Percentiles rank a stretch among this genome's conserved stretches.
Evolutionary conservation across 352 stramenopile species (phyloP).

Genomic region (Globisporangium megalacanthum): DNA sequence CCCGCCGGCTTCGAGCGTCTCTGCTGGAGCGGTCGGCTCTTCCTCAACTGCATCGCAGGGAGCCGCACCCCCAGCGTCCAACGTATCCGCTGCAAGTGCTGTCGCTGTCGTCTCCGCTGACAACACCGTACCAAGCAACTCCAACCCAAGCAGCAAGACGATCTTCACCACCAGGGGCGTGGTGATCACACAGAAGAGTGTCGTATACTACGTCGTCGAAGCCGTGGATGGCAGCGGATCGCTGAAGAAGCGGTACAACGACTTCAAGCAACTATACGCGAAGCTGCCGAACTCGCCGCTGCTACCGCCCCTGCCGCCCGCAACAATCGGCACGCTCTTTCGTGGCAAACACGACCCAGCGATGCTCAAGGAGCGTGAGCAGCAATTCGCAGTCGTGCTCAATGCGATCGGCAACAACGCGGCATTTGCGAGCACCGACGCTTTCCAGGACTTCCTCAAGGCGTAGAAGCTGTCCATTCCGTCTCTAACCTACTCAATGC

Average conservation of each 20-base stretch:
- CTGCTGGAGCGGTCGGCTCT: slow-evolving; percentile 1
- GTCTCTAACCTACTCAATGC: neutral
- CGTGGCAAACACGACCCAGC: slow-evolving; percentile 53
- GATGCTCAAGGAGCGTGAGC: slow-evolving; percentile 58
- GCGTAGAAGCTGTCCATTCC: neutral
- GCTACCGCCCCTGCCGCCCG: slow-evolving; percentile 51
- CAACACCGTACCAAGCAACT: neutral
- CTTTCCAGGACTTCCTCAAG: slow-evolving; percentile 57
- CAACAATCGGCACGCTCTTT: slow-evolving; percentile 39
- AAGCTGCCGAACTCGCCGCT: slow-evolving; percentile 22
- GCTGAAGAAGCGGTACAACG: slow-evolving; percentile 75
- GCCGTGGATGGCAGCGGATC: slow-evolving; percentile 21
- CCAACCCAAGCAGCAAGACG: slow-evolving; percentile 14
- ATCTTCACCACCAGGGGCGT: slow-evolving; percentile 43
- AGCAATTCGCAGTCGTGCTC: slow-evolving; percentile 52
- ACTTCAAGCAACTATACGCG: slow-evolving; percentile 72
- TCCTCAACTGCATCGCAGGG: slow-evolving; percentile 13
- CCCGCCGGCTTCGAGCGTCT: slow-evolving; percentile 18
- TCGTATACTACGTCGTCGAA: slow-evolving; percentile 71
- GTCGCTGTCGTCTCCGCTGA: neutral
- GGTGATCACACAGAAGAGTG: slow-evolving; percentile 53
- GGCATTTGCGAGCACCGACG: slow-evolving; percentile 31
- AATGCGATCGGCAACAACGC: slow-evolving; percentile 58
- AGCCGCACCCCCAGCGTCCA: slow-evolving; percentile 8
- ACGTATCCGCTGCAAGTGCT: neutral